A percentile compares a stretch with the other conserved stretches of the same genome.
These are phyloP conservation scores for Monosporascus sp. DNA, from an alignment of 2,329 filamentous ascomycete species.

Conservation along the genomic window DNA sequence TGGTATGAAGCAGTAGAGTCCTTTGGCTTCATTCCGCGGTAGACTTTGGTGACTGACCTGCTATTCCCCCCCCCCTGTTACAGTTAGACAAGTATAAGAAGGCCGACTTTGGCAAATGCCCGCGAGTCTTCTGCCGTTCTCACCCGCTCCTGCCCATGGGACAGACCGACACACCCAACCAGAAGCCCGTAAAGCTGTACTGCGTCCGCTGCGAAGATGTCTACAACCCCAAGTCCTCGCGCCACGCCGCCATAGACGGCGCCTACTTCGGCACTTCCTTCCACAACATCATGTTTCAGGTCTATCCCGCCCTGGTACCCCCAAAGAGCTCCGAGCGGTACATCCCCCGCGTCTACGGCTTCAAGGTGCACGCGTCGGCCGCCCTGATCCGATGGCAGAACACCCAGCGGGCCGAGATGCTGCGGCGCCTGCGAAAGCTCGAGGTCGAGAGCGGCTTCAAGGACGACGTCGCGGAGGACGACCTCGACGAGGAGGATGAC, in stretches of 20 bases:
- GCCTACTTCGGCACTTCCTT: slow-evolving; percentile 98
- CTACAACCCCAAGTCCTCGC: slow-evolving; percentile 95
- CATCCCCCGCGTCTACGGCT: slow-evolving; percentile 86
- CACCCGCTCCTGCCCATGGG: slow-evolving; percentile 94
- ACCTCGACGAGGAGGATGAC: slow-evolving; percentile 47
- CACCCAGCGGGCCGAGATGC: slow-evolving; percentile 73
- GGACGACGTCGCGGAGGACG: slow-evolving; percentile 62
- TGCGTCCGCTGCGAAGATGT: slow-evolving; percentile 96
- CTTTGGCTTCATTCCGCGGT: no score
- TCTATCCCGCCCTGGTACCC: slow-evolving; percentile 86
- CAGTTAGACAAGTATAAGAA: slow-evolving; percentile 99
- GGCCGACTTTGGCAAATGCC: slow-evolving; percentile 95
- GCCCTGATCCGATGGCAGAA: slow-evolving; percentile 90
- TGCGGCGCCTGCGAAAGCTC: slow-evolving; percentile 63
- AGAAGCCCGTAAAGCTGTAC: slow-evolving; percentile 93
- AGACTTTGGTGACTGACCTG: neutral
- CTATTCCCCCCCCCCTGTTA: slow-evolving; percentile 1
- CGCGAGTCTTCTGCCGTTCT: slow-evolving; percentile 88
- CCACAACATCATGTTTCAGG: slow-evolving; percentile 98
- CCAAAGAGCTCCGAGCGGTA: slow-evolving; percentile 82
- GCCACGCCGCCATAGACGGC: slow-evolving; percentile 91
- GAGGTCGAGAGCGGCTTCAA: slow-evolving; percentile 77
- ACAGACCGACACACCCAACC: slow-evolving; percentile 79
- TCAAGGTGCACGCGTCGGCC: slow-evolving; percentile 87
- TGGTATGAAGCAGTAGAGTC: slow-evolving; percentile 55